These are phyloP conservation scores for Fusarium oxysporum DNA, from an alignment of 2,329 filamentous ascomycete species.

Conservation along the genomic window DNA sequence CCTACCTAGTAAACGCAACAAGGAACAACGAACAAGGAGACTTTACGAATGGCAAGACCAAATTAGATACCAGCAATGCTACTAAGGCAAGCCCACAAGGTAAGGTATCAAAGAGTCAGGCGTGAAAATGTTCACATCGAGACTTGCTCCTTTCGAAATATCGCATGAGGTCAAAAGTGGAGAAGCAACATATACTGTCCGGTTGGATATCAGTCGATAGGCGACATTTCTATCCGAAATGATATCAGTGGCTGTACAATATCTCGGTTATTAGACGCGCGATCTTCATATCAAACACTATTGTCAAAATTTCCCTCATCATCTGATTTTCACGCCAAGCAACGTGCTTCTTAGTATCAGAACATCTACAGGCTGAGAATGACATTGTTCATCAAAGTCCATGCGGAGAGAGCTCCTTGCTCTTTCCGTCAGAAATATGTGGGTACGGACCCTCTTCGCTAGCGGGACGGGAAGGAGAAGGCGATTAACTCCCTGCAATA, in stretches of 20 bases:
- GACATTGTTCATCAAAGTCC: background rate
- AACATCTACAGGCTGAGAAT: slow-evolving; percentile 17
- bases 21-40: background rate
- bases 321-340: slow-evolving; percentile 12
- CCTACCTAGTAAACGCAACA: background rate
- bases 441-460: slow-evolving; percentile 31
- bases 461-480: slow-evolving; percentile 45
- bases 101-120: background rate
- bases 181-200: background rate
- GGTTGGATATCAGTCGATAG: slow-evolving; percentile 11
- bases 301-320: slow-evolving; percentile 16
- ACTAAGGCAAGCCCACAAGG: background rate
- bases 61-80: background rate
- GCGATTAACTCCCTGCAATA: slow-evolving; percentile 52
- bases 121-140: slow-evolving; percentile 28
- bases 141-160: slow-evolving; percentile 10
- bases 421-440: slow-evolving; percentile 26
- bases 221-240: slow-evolving; percentile 14
- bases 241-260: slow-evolving; percentile 6
- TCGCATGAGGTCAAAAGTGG: slow-evolving; percentile 36
- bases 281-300: background rate
- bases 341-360: slow-evolving; percentile 10
- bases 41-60: slow-evolving; percentile 1
- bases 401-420: slow-evolving; percentile 13
- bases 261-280: slow-evolving; percentile 1